Evolutionary conservation across 192 early-diverging fungal genomes (phyloP).

Genomic region (Backusella parvicylindrica): DNA sequence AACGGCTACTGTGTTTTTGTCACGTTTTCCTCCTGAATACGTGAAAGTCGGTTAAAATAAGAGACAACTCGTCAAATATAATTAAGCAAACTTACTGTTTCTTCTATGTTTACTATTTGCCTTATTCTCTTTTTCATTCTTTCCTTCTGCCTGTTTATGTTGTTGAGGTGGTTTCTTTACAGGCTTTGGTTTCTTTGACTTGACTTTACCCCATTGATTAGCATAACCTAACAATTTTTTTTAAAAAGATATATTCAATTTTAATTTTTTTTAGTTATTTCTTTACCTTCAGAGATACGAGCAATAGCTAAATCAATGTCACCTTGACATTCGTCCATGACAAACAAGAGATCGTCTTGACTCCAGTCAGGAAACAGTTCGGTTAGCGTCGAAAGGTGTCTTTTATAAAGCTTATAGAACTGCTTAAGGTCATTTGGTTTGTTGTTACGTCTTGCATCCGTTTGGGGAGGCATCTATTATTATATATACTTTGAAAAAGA

Average conservation of each 20-base stretch:
- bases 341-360: slow-evolving; percentile 82
- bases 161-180: slow-evolving; percentile 15
- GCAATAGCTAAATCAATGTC: slow-evolving; percentile 78
- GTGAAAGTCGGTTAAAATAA: background rate
- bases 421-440: slow-evolving; percentile 54
- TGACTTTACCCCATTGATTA: slow-evolving; percentile 35
- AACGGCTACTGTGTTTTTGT: background rate
- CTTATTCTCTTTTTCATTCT: background rate
- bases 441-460: slow-evolving; percentile 11
- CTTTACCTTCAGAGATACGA: slow-evolving; percentile 80
- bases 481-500: background rate
- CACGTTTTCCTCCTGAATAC: background rate
- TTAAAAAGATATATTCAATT: too few species aligned
- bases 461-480: slow-evolving; percentile 17
- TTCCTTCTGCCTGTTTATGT: background rate
- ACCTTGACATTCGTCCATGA: slow-evolving; percentile 81
- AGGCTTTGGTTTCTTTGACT: slow-evolving; percentile 29
- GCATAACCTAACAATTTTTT: slow-evolving; percentile 28
- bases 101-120: background rate
- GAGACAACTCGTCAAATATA: too few species aligned
- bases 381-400: slow-evolving; percentile 55
- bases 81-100: background rate
- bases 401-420: slow-evolving; percentile 59
- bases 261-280: too few species aligned
- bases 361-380: slow-evolving; percentile 83